Percentiles rank a stretch among this genome's conserved stretches.
Evolutionary conservation across 108 stramenopile genomes (phyloP).

Genomic region (Discostella stelligeroides): DNA sequence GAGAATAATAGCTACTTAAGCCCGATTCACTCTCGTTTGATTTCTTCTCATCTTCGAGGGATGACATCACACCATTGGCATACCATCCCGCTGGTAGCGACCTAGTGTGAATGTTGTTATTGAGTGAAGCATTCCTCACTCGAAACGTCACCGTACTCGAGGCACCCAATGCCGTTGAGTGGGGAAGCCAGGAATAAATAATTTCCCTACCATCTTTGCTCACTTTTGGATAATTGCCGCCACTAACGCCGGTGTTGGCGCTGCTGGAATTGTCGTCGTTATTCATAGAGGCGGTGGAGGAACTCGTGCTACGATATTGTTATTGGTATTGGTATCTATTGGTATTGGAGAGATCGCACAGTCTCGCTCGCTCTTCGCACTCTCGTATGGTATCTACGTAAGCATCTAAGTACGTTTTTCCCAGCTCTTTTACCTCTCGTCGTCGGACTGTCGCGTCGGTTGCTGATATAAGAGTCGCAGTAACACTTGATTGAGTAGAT

Average conservation of each 20-base stretch:
- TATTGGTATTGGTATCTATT: too few relatives aligned
- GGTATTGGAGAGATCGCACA: too few relatives aligned
- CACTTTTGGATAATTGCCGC: background rate
- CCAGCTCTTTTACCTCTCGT: background rate
- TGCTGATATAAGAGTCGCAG: too few relatives aligned
- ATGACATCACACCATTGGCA: background rate
- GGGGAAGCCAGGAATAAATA: slow-evolving; percentile 37
- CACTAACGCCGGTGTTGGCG: slow-evolving; percentile 1
- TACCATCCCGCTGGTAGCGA: background rate
- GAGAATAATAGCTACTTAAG: background rate
- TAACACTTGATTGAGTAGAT: too few relatives aligned
- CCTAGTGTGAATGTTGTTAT: background rate
- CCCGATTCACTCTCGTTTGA: background rate
- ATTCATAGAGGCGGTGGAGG: background rate
- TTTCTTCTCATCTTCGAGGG: slow-evolving; percentile 28
- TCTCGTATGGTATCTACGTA: background rate
- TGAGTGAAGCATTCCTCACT: slow-evolving; percentile 15
- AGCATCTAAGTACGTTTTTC: background rate
- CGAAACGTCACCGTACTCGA: slow-evolving; percentile 29
- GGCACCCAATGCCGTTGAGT: slow-evolving; percentile 32
- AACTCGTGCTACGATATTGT: too few relatives aligned
- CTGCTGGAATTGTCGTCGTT: background rate
- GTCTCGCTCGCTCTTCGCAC: background rate
- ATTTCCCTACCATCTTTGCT: slow-evolving; percentile 17
- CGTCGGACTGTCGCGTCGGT: too few relatives aligned